Base-by-base conservation (phyloP, 495 filamentous ascomycete genomes). In the Hypoxylon fragiforme region DNA sequence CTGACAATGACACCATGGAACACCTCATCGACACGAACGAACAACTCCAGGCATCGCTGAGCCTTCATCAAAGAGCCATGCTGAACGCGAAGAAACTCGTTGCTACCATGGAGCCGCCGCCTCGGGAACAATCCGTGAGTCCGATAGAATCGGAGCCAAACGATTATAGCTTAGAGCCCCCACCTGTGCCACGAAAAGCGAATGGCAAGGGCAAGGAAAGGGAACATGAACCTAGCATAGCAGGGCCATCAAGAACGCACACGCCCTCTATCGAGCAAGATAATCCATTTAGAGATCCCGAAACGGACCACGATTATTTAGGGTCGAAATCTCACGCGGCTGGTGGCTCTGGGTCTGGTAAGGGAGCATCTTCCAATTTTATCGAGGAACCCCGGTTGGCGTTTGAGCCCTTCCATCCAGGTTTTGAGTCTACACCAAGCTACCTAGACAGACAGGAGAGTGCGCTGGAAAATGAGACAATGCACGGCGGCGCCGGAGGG, bases 11-110 rank as follows among this genome's bases (percentile, higher is more conserved):
- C 62, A 97, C 94, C 1, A 83, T 99, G 70, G 82, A 91, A 53
- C 92, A 85, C 14, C 72, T 99, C 38, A 95, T 99, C 66, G 92
- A 97, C 70, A 92, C 91, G 30, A 96, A 95, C 65, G 95, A 97
- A 62, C 85, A 90, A 64, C 76, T 98, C 14, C 84, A 85, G 18
- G 80, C 86, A 13, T 84, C 91, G 0, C 71, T 91, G 6, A 91
- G 82, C 45, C 84, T 88, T 44, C 87, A 97, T 71, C 88, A 91
- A 63, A 84, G 88, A 18, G 86, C 90, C 12, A 73, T 96, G 51
- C 78, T 96, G 12, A 78, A 85, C 57, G 92, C 92, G 0, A 79
- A 86, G 50, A 79, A 82, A 56, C 64, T 70, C 22, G 54, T 64
- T 12, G 58, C 57, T 20, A 31, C 52, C 18, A 46, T 63, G 40